Conservation (phyloP, 768 basidiomycete genomes). For the Mycena kentingensis region DNA sequence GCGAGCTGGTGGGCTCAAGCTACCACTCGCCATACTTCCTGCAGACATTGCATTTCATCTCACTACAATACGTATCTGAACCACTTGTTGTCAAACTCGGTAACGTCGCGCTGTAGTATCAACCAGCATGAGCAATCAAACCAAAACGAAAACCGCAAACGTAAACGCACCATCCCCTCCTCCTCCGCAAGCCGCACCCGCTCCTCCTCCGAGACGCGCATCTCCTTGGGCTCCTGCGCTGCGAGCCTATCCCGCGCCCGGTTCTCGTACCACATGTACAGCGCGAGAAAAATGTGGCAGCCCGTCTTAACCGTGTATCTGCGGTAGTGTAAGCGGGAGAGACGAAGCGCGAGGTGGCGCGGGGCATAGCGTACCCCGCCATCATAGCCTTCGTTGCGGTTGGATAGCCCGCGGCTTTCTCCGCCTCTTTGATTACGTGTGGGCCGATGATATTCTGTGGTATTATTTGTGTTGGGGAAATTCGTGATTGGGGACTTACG, state of each 20-base stretch:
- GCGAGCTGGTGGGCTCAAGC: too few relatives aligned
- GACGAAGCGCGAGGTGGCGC: not conserved
- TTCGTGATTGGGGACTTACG: constrained; percentile 1
- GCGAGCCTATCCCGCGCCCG: constrained; percentile 25
- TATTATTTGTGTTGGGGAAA: not conserved
- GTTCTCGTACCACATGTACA: constrained; percentile 36
- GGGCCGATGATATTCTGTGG: constrained; percentile 22
- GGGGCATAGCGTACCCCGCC: constrained; percentile 26
- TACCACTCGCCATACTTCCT: too few relatives aligned
- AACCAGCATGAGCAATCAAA: not conserved
- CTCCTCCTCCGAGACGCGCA: constrained; percentile 14
- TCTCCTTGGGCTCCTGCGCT: constrained; percentile 12
- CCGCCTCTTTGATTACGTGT: constrained; percentile 15
- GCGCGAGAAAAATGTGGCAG: constrained; percentile 28
- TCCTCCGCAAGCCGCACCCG: constrained; percentile 20
- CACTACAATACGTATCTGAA: constrained; percentile 22
- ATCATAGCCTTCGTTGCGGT: constrained; percentile 33
- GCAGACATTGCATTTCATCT: too few relatives aligned
- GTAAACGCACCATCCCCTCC: constrained; percentile 23
- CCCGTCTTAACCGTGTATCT: constrained; percentile 20
- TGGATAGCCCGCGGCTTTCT: constrained; percentile 23
- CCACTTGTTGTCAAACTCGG: constrained; percentile 22
- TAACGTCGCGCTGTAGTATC: constrained; percentile 12
- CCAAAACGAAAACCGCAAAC: not conserved
- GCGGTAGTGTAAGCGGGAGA: not conserved